Percentiles rank a stretch among this genome's conserved stretches.
Conservation (phyloP, 2,329 filamentous ascomycete genomes). For the Diaporthe ampelina region DNA sequence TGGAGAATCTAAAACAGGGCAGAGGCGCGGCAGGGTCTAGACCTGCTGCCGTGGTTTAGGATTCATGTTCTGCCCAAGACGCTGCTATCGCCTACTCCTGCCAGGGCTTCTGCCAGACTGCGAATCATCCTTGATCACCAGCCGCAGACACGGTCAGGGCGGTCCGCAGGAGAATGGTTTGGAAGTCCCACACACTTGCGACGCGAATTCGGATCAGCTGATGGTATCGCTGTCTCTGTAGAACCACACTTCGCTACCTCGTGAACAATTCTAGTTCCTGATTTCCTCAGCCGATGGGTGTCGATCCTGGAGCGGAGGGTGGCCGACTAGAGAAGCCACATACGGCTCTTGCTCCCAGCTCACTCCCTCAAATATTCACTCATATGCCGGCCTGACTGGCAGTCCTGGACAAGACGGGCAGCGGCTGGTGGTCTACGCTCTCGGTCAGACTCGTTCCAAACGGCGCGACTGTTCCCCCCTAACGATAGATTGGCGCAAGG, state of each 20-base stretch:
- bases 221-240: constrained; percentile 27
- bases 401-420: constrained; percentile 10
- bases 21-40: constrained; percentile 10
- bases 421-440: constrained; percentile 24
- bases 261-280: not conserved
- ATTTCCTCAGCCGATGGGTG: not conserved
- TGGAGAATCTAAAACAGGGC: not conserved
- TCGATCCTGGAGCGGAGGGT: constrained; percentile 10
- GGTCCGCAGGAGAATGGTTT: not conserved
- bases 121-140: constrained; percentile 5
- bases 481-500: constrained; percentile 8
- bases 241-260: constrained; percentile 18
- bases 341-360: constrained; percentile 18
- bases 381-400: constrained; percentile 27
- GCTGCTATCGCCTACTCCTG: not conserved
- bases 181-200: constrained; percentile 22
- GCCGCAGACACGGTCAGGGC: not conserved
- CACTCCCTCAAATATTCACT: constrained; percentile 1
- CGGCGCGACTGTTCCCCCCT: not conserved
- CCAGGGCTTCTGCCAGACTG: not conserved
- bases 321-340: constrained; percentile 10
- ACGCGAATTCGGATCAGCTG: constrained; percentile 26
- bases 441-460: constrained; percentile 21
- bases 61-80: not conserved
- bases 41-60: not conserved